Evolutionary conservation across 441 rosid species (phyloP).

Genomic region (Viola pubescens): DNA sequence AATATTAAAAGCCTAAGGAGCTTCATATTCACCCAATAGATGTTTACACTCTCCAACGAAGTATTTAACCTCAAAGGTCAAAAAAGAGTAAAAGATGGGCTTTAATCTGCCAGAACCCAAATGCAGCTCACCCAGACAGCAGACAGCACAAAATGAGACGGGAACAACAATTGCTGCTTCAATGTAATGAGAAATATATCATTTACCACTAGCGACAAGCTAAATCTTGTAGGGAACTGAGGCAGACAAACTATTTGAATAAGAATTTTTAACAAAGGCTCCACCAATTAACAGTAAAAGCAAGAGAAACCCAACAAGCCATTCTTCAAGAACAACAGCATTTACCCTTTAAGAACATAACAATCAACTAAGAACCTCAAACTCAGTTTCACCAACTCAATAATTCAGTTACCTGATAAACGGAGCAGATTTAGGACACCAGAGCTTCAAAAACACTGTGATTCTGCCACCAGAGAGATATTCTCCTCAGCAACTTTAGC

Average conservation of each 20-base stretch:
- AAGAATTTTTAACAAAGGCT: slow-evolving; percentile 15
- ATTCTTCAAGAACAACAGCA: slow-evolving; percentile 14
- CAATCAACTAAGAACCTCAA: slow-evolving; percentile 10
- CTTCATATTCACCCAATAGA: slow-evolving; percentile 36
- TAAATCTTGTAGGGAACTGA: slow-evolving; percentile 7
- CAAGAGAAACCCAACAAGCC: slow-evolving; percentile 2
- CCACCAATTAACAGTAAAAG: slow-evolving; percentile 14
- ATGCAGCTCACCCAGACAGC: not conserved
- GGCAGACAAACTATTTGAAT: slow-evolving; percentile 8
- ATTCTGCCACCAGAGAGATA: slow-evolving; percentile 25
- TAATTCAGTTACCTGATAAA: slow-evolving; percentile 19
- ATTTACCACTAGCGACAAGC: slow-evolving; percentile 16
- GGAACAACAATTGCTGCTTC: slow-evolving; percentile 6
- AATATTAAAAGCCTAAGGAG: slow-evolving; percentile 40
- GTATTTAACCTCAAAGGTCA: not conserved
- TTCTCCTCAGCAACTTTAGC: slow-evolving; percentile 20
- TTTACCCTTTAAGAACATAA: not conserved
- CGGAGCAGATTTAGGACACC: slow-evolving; percentile 10
- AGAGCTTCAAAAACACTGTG: slow-evolving; percentile 19
- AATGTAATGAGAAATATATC: slow-evolving; percentile 5
- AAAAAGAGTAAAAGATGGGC: too few species aligned
- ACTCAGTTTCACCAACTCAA: slow-evolving; percentile 8
- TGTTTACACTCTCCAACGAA: slow-evolving; percentile 6
- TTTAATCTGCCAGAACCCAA: slow-evolving; percentile 11
- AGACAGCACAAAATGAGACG: not conserved